A percentile compares a stretch with the other conserved stretches of the same genome.
These are phyloP conservation scores for Schizosaccharomyces octosporus DNA, from an alignment of 805 yeast genomes.

Conservation along the genomic window DNA sequence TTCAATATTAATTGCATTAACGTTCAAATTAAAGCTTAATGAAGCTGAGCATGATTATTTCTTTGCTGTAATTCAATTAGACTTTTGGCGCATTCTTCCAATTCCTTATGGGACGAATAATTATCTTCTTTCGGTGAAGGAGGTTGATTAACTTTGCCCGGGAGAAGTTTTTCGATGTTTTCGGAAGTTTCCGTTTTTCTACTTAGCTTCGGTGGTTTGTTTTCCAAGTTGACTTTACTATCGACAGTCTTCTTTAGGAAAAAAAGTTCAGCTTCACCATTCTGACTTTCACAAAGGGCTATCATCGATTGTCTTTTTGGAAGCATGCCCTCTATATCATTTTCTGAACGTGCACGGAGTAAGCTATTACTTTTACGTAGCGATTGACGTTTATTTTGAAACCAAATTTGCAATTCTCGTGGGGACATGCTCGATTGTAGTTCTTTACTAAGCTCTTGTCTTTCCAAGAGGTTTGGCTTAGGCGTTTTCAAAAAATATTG, in stretches of 20 bases:
- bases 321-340: too few species aligned
- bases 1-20: not conserved
- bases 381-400: constrained; percentile 47
- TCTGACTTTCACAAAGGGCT: not conserved
- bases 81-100: not conserved
- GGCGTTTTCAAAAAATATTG: not conserved
- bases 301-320: not conserved
- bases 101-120: not conserved
- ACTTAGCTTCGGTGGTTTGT: too few species aligned
- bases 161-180: not conserved
- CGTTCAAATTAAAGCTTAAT: not conserved
- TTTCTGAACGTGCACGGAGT: not conserved
- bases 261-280: not conserved
- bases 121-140: not conserved
- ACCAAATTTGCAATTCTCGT: constrained; percentile 73
- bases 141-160: too few species aligned
- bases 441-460: constrained; percentile 38
- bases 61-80: not conserved
- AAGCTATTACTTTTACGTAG: constrained; percentile 5
- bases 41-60: not conserved
- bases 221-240: too few species aligned
- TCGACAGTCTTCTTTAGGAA: not conserved
- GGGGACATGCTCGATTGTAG: constrained; percentile 57
- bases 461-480: not conserved
- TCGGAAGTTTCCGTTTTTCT: not conserved